Evolutionary conservation across 352 stramenopile species (phyloP), one percentile per base, ranked within the genome.

Genomic region (Globisporangium perplexum): DNA sequence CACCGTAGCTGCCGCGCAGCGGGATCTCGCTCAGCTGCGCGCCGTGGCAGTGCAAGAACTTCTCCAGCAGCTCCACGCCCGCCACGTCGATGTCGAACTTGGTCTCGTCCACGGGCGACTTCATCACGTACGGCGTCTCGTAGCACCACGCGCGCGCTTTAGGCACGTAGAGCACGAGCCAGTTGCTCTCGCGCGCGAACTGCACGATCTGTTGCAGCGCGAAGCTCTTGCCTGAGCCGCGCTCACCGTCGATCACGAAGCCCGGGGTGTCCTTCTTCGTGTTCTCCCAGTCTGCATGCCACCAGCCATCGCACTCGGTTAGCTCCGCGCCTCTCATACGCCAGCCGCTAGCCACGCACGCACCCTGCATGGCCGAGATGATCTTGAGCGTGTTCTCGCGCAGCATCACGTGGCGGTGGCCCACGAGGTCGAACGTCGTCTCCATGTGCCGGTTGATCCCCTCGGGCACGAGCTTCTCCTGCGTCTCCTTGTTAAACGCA

Each of bases 31-130:
- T 60, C 24, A 95, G 65, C 68, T 95, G 85, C 10, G 86, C 65
- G 42, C 71, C 69, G 59, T 95, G 80, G 69, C 70, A 86, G 53
- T 88, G 68, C 51, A 92, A 58, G 30, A 95, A 86, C 39, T 90
- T 82, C 64, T 92, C 64, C 23, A 95, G 65, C 35, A 95, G 66
- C 39, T 88, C 81, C 11, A 90, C 69, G 53, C 80, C 85, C 56
- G 79, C 88, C 23, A 88, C 67, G 51, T 95, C 85, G 42, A 93
- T 89, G 66, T 95, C 83, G 59, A 90, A 93, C 63, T 94, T 95
- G 53, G 69, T 70, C 42, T 88, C 67, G 39, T 88, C 59, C 63
- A 84, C 77, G 1, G 79, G 77, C 59, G 83, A 93, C 66, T 76
- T 76, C 66, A 90, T 93, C 59, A 95, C 83, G 63, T 93, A 93